phyloP scores from a whole-genome alignment of 108 stramenopile genomes.

The Nitzschia putrida region DNA sequence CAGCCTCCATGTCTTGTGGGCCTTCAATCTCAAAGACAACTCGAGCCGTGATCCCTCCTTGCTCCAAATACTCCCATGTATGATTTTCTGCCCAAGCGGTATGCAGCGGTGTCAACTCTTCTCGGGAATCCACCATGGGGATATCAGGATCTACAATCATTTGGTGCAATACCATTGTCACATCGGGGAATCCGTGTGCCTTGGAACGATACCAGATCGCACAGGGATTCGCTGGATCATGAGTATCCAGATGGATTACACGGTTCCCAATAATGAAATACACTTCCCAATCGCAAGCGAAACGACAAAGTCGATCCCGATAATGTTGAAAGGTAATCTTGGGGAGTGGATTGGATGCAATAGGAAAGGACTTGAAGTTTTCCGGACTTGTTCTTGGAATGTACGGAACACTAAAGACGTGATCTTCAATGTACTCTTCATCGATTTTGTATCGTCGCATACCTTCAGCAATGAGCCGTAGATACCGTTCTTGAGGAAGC shows the following conservation, averaged over 20 bases:
- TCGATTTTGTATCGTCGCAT: slow-evolving; percentile 21
- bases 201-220: slow-evolving; percentile 16
- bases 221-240: slow-evolving; percentile 26
- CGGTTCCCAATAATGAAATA: slow-evolving; percentile 27
- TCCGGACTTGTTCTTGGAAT: slow-evolving; percentile 12
- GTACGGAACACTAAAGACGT: slow-evolving; percentile 18
- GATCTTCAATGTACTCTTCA: slow-evolving; percentile 32
- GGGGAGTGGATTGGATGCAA: neutral
- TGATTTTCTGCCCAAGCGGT: slow-evolving; percentile 34
- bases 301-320: slow-evolving; percentile 12
- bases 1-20: neutral
- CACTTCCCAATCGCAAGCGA: neutral
- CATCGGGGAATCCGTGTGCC: slow-evolving; percentile 25
- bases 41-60: slow-evolving; percentile 22
- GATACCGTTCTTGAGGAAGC: slow-evolving; percentile 40
- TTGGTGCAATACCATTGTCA: slow-evolving; percentile 20
- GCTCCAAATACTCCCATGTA: slow-evolving; percentile 8
- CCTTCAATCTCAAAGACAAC: slow-evolving; percentile 10
- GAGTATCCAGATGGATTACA: slow-evolving; percentile 9
- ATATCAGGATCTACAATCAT: slow-evolving; percentile 27
- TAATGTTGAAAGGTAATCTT: slow-evolving; percentile 20
- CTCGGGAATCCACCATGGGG: slow-evolving; percentile 3
- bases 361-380: slow-evolving; percentile 25
- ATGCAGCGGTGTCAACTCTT: slow-evolving; percentile 31
- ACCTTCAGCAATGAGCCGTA: slow-evolving; percentile 34